Evolutionary conservation across 352 stramenopile species (phyloP).

Genomic region (Hyaloperonospora arabidopsidis): DNA sequence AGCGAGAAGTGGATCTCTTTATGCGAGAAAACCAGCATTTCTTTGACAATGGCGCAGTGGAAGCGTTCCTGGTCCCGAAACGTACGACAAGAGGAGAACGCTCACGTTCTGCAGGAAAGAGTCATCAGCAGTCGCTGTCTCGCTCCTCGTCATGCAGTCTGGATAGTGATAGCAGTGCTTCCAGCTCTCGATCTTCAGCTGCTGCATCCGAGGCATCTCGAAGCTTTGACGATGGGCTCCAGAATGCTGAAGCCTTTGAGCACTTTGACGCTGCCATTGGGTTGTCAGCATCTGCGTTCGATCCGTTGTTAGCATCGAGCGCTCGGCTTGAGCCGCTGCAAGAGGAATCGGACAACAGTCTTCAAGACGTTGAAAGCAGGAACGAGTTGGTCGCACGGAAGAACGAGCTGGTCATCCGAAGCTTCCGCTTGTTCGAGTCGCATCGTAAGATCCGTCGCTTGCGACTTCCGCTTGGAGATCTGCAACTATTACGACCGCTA

Average conservation of each 20-base stretch:
- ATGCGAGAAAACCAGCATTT: conserved; percentile 32
- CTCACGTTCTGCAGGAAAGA: neutral
- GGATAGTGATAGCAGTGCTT: conserved; percentile 19
- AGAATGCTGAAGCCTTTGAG: conserved; percentile 44
- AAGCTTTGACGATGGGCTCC: conserved; percentile 26
- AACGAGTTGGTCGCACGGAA: conserved; percentile 24
- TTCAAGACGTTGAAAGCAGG: conserved; percentile 1
- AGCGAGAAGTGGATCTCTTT: conserved; percentile 27
- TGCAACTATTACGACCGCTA: conserved; percentile 47
- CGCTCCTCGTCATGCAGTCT: conserved; percentile 19
- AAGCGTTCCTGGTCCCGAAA: conserved; percentile 37
- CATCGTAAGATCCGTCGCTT: conserved; percentile 48
- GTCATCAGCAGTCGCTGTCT: conserved; percentile 3
- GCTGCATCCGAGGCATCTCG: conserved; percentile 11
- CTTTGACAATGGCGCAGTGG: conserved; percentile 40
- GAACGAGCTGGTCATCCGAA: conserved; percentile 50
- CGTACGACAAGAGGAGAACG: conserved; percentile 8
- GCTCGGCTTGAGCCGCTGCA: conserved; percentile 26
- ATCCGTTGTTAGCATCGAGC: conserved; percentile 27
- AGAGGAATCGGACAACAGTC: conserved; percentile 7
- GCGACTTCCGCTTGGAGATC: conserved; percentile 41
- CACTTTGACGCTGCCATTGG: conserved; percentile 55
- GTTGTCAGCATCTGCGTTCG: conserved; percentile 47
- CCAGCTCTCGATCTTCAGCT: conserved; percentile 18
- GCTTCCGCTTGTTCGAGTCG: conserved; percentile 58